A percentile compares a stretch with the other conserved stretches of the same genome.
Evolutionary conservation across 108 stramenopile genomes (phyloP).

Genomic region (Discostella pseudostelligera): DNA sequence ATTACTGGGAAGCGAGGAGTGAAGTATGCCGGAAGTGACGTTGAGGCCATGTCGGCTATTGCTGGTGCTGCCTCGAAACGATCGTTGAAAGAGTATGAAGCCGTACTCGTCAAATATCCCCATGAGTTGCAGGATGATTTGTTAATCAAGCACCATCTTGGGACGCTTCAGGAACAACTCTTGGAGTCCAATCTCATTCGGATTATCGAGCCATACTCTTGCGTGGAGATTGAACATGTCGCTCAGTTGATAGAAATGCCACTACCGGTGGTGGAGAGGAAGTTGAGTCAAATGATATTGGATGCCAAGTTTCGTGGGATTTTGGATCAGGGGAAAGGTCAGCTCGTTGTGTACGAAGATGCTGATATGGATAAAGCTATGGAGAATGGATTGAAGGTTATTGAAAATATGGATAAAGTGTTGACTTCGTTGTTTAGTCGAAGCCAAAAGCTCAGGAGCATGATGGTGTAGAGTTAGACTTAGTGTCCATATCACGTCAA

Average conservation of each 20-base stretch:
- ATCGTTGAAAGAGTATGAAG: conserved; percentile 88
- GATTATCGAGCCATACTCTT: conserved; percentile 97
- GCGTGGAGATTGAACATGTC: conserved; percentile 96
- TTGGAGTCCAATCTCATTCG: conserved; percentile 95
- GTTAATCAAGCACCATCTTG: conserved; percentile 95
- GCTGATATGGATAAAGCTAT: conserved; percentile 77
- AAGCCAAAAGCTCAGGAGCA: conserved; percentile 71
- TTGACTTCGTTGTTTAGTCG: conserved; percentile 82
- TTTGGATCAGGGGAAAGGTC: conserved; percentile 98
- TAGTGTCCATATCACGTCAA: no score
- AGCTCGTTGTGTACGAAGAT: conserved; percentile 85
- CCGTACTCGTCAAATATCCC: conserved; percentile 64
- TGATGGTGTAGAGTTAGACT: conserved; percentile 86
- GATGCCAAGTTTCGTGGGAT: conserved; percentile 97
- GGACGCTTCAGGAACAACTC: conserved; percentile 92
- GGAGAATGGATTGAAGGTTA: conserved; percentile 91
- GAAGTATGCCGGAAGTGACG: conserved; percentile 92
- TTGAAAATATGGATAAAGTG: conserved; percentile 89
- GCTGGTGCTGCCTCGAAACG: conserved; percentile 89
- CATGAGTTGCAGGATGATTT: conserved; percentile 83
- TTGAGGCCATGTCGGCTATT: conserved; percentile 95
- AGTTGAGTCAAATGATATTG: conserved; percentile 98
- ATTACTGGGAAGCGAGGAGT: conserved; percentile 89
- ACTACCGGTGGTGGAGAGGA: conserved; percentile 84
- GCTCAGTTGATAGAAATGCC: conserved; percentile 94